Evolutionary conservation across 116 monocot species (phyloP).

Genomic region (Phalaenopsis hybrid): DNA sequence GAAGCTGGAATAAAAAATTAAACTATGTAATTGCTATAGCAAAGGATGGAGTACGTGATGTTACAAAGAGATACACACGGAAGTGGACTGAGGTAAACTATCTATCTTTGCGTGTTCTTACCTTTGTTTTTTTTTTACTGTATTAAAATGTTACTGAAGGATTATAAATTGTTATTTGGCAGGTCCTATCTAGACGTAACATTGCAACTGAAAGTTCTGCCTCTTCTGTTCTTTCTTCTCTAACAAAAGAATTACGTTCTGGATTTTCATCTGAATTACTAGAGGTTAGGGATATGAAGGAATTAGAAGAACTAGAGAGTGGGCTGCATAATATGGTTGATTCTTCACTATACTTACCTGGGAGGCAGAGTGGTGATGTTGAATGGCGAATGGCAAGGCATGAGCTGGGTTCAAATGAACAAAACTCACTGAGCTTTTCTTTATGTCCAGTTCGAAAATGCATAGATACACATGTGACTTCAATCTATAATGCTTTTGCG

Average conservation of each 20-base stretch:
- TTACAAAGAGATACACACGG: constrained; percentile 81
- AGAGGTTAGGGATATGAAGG: constrained; percentile 38
- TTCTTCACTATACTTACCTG: constrained; percentile 53
- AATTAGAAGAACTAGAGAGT: constrained; percentile 62
- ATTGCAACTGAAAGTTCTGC: constrained; percentile 55
- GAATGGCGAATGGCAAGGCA: constrained; percentile 79
- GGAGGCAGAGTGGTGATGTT: constrained; percentile 77
- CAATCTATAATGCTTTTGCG: constrained; percentile 50
- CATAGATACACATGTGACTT: constrained; percentile 62
- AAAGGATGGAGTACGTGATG: constrained; percentile 76
- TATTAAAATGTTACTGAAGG: neutral
- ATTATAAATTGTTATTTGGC: constrained; percentile 11
- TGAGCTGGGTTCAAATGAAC: constrained; percentile 46
- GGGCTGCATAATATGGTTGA: constrained; percentile 23
- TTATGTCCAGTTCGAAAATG: constrained; percentile 57
- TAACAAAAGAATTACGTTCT: constrained; percentile 62
- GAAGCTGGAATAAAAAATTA: constrained; percentile 86
- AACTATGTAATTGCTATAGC: constrained; percentile 75
- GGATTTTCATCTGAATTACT: constrained; percentile 45
- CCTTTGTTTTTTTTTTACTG: too few relatives aligned
- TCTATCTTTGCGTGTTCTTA: neutral
- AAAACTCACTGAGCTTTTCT: constrained; percentile 38
- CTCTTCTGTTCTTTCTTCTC: constrained; percentile 51
- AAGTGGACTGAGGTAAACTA: constrained; percentile 74
- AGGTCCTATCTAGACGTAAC: constrained; percentile 72